These are phyloP conservation scores for Entomophthora muscae DNA, from an alignment of 371 early-diverging fungal genomes.

Conservation along the genomic window DNA sequence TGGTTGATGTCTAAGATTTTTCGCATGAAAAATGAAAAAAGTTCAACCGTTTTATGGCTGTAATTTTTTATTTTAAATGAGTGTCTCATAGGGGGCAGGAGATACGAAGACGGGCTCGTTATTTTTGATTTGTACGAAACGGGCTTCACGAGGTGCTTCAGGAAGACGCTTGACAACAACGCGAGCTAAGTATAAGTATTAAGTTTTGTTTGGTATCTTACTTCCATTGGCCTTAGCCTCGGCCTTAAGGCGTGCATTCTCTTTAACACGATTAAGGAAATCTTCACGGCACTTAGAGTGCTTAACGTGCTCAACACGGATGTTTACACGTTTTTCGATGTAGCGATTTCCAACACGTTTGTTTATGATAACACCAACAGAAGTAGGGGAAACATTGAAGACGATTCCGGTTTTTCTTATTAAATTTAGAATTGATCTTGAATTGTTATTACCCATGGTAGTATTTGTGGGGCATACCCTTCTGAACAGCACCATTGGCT, in stretches of 20 bases:
- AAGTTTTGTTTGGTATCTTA: slow-evolving; percentile 14
- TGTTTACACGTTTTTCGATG: slow-evolving; percentile 96
- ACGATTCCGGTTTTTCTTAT: slow-evolving; percentile 88
- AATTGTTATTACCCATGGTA: slow-evolving; percentile 60
- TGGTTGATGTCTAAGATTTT: too few relatives aligned
- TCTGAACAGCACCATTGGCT: slow-evolving; percentile 94
- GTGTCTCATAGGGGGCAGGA: slow-evolving; percentile 85
- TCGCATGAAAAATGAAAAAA: too few relatives aligned
- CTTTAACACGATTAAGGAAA: slow-evolving; percentile 93
- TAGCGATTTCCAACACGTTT: slow-evolving; percentile 95
- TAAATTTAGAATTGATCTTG: background rate
- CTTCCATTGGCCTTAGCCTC: slow-evolving; percentile 28
- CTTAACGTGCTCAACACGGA: slow-evolving; percentile 98
- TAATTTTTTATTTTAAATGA: background rate
- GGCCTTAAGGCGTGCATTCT: slow-evolving; percentile 74
- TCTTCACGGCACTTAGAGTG: slow-evolving; percentile 99
- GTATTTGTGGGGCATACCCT: slow-evolving; percentile 99
- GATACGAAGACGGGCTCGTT: slow-evolving; percentile 84
- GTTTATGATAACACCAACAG: slow-evolving; percentile 97
- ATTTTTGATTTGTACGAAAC: slow-evolving; percentile 69
- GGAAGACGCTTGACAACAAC: slow-evolving; percentile 88
- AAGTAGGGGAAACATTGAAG: slow-evolving; percentile 97
- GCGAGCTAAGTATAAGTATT: slow-evolving; percentile 13
- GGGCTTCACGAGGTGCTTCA: slow-evolving; percentile 78
- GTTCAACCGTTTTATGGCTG: too few relatives aligned